Evolutionary conservation across 2,329 filamentous ascomycete genomes (phyloP), one percentile per base, ranked within the genome.

Genomic region (Furcasterigmium sp.): DNA sequence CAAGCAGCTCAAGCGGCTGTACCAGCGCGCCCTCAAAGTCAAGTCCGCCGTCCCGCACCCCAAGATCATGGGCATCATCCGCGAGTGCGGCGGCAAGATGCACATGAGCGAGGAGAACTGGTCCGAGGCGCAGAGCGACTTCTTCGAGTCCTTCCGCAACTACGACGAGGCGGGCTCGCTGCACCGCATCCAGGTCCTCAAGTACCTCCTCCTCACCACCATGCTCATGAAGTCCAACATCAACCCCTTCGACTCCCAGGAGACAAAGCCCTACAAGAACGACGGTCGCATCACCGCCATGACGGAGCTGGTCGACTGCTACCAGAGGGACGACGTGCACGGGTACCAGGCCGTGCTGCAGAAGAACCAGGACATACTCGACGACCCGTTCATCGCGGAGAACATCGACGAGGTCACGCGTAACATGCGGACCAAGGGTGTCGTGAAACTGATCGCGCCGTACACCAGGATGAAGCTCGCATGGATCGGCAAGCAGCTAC

Each of bases 101-200:
- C 91, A 97, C 70, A 97, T 98, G 93, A 93, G 87, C 63, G 93
- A 98, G 73, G 93, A 97, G 70, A 97, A 97, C 63, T 98, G 93
- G 93, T 89, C 93, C 62, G 88, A 91, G 58, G 93, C 93, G 1
- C 91, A 97, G 67, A 91, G 84, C 55, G 93, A 97, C 70, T 98
- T 98, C 66, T 96, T 96, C 64, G 93, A 98, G 64, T 95, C 91
- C 1, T 98, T 98, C 73, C 87, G 91, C 45, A 97, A 96, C 69
- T 98, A 97, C 68, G 93, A 98, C 61, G 93, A 98, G 71, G 93
- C 93, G 32, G 93, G 93, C 37, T 96, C 91, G 20, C 78, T 96
- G 56, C 91, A 97, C 64, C 82, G 93, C 38, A 97, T 97, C 54
- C 91, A 97, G 64, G 93, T 97, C 14, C 80, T 98, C 54, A 97